Evolutionary conservation across 2,329 filamentous ascomycete genomes (phyloP).

Genomic region (Dendrostoma leiphaemia): DNA sequence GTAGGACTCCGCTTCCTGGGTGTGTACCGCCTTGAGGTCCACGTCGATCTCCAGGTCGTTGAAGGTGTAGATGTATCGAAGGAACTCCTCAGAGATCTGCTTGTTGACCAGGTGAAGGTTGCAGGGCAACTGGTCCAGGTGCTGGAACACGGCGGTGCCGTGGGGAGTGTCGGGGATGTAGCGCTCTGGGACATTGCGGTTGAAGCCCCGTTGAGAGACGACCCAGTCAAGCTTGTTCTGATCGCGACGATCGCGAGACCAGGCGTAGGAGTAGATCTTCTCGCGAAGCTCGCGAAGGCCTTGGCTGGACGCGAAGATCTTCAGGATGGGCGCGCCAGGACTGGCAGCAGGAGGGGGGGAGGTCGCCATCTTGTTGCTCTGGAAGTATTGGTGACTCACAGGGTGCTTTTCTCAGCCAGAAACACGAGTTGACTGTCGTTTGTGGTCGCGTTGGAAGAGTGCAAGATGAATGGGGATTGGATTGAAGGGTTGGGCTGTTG

Average conservation of each 20-base stretch:
- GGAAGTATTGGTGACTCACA: too few species aligned
- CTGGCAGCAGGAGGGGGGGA: background rate
- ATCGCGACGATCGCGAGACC: conserved; percentile 14
- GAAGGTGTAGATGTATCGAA: conserved; percentile 13
- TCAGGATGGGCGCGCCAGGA: conserved; percentile 1
- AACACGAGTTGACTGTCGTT: background rate
- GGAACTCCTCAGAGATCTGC: conserved; percentile 14
- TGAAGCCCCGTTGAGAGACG: conserved; percentile 14
- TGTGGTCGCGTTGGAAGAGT: too few species aligned
- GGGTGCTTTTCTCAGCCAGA: too few species aligned
- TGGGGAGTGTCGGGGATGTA: background rate
- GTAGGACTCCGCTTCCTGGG: background rate
- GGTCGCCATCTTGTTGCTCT: background rate
- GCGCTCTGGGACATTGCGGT: conserved; percentile 13
- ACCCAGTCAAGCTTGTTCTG: conserved; percentile 11
- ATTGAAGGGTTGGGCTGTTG: too few species aligned
- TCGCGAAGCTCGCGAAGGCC: conserved; percentile 5
- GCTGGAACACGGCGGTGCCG: background rate
- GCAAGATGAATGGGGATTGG: too few species aligned
- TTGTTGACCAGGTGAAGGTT: conserved; percentile 15
- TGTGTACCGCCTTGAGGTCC: conserved; percentile 12
- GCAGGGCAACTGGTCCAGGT: background rate
- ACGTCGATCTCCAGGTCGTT: conserved; percentile 14
- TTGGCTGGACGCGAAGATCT: background rate
- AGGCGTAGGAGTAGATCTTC: conserved; percentile 13